These are phyloP conservation scores for Lactarius sp. DNA, from an alignment of 768 basidiomycete species.

Conservation along the genomic window DNA sequence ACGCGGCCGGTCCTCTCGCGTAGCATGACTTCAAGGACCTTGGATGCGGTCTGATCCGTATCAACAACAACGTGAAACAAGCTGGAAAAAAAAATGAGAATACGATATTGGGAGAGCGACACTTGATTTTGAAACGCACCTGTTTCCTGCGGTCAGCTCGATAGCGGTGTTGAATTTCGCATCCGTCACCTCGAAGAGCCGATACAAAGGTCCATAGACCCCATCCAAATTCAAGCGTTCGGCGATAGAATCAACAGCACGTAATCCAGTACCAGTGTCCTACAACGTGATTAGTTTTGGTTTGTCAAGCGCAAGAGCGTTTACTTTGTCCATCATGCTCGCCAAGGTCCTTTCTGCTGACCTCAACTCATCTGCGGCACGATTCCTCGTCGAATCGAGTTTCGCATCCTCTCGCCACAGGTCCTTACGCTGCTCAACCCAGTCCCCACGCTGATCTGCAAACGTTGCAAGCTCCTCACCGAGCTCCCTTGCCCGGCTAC, in stretches of 20 bases:
- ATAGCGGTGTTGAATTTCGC: constrained; percentile 86
- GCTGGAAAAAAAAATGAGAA: constrained; percentile 38
- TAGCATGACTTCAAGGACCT: constrained; percentile 90
- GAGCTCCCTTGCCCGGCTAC: constrained; percentile 50
- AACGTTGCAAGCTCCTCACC: constrained; percentile 53
- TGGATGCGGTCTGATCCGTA: constrained; percentile 87
- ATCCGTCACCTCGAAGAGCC: constrained; percentile 87
- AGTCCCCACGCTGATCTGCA: constrained; percentile 63
- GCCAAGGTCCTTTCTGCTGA: constrained; percentile 73
- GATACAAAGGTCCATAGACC: constrained; percentile 92
- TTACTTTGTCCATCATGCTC: constrained; percentile 94
- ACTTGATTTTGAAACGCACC: constrained; percentile 42
- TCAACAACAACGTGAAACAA: constrained; percentile 98
- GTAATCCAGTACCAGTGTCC: constrained; percentile 89
- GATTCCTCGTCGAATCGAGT: constrained; percentile 66
- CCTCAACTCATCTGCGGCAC: constrained; percentile 77
- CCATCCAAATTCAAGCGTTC: constrained; percentile 70
- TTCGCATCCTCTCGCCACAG: constrained; percentile 94
- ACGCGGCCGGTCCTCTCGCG: constrained; percentile 91
- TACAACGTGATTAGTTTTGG: constrained; percentile 32
- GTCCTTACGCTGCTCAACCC: constrained; percentile 83
- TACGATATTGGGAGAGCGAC: background rate
- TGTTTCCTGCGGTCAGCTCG: constrained; percentile 93
- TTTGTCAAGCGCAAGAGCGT: constrained; percentile 3
- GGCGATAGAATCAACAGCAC: constrained; percentile 80